Percentiles rank a stretch among this genome's conserved stretches.
Evolutionary conservation across 2,329 filamentous ascomycete genomes (phyloP).

Genomic region (Apiospora rasikravindrae): DNA sequence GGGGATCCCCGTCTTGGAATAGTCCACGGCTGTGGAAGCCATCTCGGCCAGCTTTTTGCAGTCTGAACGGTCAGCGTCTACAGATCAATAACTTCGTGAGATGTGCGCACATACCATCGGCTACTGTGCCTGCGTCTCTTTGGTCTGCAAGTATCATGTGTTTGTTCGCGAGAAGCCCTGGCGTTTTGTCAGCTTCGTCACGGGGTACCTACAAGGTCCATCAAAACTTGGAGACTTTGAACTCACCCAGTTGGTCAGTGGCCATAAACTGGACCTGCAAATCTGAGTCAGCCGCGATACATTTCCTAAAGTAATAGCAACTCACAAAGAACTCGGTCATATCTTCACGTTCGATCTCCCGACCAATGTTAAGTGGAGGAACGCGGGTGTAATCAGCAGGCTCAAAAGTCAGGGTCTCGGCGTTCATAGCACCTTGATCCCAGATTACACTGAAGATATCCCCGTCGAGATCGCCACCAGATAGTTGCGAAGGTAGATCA

Average conservation of each 20-base stretch:
- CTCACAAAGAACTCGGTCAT: slow-evolving; percentile 76
- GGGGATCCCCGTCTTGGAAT: slow-evolving; percentile 74
- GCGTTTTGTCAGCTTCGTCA: not conserved
- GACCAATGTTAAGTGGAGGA: slow-evolving; percentile 61
- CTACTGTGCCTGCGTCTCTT: slow-evolving; percentile 52
- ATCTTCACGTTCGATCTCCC: slow-evolving; percentile 64
- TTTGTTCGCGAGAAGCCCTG: slow-evolving; percentile 61
- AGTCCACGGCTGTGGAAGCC: slow-evolving; percentile 76
- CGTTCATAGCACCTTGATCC: slow-evolving; percentile 57
- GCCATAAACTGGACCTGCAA: slow-evolving; percentile 69
- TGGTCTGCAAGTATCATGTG: slow-evolving; percentile 71
- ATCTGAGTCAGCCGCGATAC: not conserved
- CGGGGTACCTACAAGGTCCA: not conserved
- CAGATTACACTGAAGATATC: slow-evolving; percentile 83
- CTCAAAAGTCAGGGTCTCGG: slow-evolving; percentile 39
- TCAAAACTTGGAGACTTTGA: not conserved
- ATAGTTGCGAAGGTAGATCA: slow-evolving; percentile 79
- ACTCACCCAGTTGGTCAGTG: slow-evolving; percentile 63
- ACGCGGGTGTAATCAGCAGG: slow-evolving; percentile 75
- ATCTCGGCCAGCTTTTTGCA: slow-evolving; percentile 65
- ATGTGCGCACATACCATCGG: slow-evolving; percentile 33
- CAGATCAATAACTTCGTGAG: not conserved
- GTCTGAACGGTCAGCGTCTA: slow-evolving; percentile 29
- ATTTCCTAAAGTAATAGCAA: not conserved
- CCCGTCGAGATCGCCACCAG: slow-evolving; percentile 83